Base-by-base conservation (phyloP, 2,329 filamentous ascomycete species). In the Arachnopeziza araneosa region DNA sequence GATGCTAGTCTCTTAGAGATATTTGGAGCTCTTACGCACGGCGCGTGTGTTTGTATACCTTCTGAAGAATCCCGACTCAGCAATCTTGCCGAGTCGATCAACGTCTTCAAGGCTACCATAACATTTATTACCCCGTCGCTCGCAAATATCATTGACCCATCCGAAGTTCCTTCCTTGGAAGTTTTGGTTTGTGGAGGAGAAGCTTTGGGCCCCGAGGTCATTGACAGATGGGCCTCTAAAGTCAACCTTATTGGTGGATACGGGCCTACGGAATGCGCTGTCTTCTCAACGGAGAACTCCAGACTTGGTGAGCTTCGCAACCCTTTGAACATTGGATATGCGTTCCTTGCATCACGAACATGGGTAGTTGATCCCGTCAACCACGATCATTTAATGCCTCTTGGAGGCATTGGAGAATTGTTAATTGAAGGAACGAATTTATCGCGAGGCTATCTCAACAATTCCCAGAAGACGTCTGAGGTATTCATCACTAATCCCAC, bases 171-270 rank as follows among this genome's bases (percentile, higher is more conserved):
- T 59, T 60, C 32, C 19, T 56, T 71, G n/a, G 54, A 63, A 49
- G 61, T 55, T 8, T 22, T 71, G 30, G 54, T 61, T 30, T 56
- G 67, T 23, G 67, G 60, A 12, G 68, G 69, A n/a, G 69, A 71
- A 52, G 57, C 61, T 55, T 71, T 77, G 70, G 73, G 71, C n/a
- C 68, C 70, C 49, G 70, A 68, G 19, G 71, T 76, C 62, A 66
- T 77, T 54, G 67, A 69, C 4, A 70, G 66, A 9, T 78, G 76
- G 75, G 73, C 72, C 10, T 7, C 58, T 59, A 30, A 66, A 21
- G 72, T 68, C 62, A 70, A 74, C 12, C 67, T 77, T 30, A 63
- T 76, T 58, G 76, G 76, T 66, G 74, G 68, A 1, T 79, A 77
- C 63, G 77, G 77, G 0, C 76, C 50, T 23, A 52, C 50, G 10